Evolutionary conservation across 139 green algal species (phyloP).

Genomic region (Spirogloea muscicola): DNA sequence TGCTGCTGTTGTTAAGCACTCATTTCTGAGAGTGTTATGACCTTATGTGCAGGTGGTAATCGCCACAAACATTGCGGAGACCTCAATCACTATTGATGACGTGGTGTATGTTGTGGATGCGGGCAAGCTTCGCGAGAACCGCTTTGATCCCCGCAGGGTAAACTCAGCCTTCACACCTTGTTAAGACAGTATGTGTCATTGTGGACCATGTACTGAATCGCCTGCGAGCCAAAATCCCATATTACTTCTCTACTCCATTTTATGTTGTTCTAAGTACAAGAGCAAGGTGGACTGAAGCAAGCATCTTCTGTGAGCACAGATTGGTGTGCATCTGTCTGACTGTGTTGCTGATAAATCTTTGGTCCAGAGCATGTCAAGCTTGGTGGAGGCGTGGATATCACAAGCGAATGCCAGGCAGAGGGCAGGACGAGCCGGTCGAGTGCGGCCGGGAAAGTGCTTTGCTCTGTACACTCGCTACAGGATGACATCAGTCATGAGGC

Average conservation of each 20-base stretch:
- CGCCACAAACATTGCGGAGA: slow-evolving; percentile 97
- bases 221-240: too few species aligned
- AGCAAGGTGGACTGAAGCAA: too few species aligned
- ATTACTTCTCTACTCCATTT: too few species aligned
- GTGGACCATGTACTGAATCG: too few species aligned
- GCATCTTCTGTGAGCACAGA: too few species aligned
- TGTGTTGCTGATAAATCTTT: background rate
- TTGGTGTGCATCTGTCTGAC: too few species aligned
- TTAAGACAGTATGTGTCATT: too few species aligned
- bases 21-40: too few species aligned
- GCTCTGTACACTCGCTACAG: slow-evolving; percentile 47
- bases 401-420: slow-evolving; percentile 44
- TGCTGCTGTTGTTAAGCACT: too few species aligned
- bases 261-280: too few species aligned
- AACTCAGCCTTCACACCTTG: too few species aligned
- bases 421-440: slow-evolving; percentile 50
- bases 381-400: slow-evolving; percentile 16
- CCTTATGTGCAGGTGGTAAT: slow-evolving; percentile 67
- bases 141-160: slow-evolving; percentile 18
- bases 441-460: slow-evolving; percentile 51
- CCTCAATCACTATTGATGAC: slow-evolving; percentile 89
- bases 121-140: slow-evolving; percentile 6
- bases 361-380: slow-evolving; percentile 11
- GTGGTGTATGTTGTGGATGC: slow-evolving; percentile 59
- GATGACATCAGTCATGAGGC: background rate